Base-by-base conservation (phyloP, 2,329 filamentous ascomycete genomes). In the Didymella glomerata region DNA sequence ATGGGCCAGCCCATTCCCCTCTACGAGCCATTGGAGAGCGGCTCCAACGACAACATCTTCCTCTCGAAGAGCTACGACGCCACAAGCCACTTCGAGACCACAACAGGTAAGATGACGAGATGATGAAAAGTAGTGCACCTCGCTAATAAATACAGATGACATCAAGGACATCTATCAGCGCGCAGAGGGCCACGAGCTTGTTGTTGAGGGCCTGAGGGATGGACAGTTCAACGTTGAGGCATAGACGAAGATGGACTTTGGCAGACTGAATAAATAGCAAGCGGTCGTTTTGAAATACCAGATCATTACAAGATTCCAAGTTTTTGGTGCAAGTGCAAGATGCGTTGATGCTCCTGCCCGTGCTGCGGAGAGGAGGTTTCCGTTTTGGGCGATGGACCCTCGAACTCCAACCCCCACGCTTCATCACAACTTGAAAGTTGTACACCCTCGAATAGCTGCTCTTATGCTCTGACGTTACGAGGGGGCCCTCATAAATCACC, bases 11-110 rank as follows among this genome's bases (percentile, higher is more conserved):
- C 95, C 18, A 97, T 97, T 67, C 93, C 95, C 52, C 85, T 99
- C 62, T 98, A 97, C 79, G 93, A 96, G 81, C 96, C 95, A 22
- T 78, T 94, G 48, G 90, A 92, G 73, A 86, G 89, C 73, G 95
- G 95, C 64, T 84, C 82, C 68, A 90, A 88, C 69, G 93, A 97
- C 83, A 93, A 93, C 80, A 90, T 99, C 78, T 99, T 93, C 83
- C 93, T 99, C 77, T 97, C 93, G 73, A 97, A 96, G 88, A 97
- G 92, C 83, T 99, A 99, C 81, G 96, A 99, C 75, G 92, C 96
- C 52, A 96, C 91, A 65, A 96, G 91, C 78, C 95, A 99, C 84
- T 99, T 99, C 74, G 95, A 99, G 86, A 97, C 92, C 34, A 89
- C 87, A 28, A 90, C 88, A 53, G 83, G 85, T 86, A 79, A 73